Evolutionary conservation across 768 basidiomycete species (phyloP).

Genomic region (Boletellus emodensis): DNA sequence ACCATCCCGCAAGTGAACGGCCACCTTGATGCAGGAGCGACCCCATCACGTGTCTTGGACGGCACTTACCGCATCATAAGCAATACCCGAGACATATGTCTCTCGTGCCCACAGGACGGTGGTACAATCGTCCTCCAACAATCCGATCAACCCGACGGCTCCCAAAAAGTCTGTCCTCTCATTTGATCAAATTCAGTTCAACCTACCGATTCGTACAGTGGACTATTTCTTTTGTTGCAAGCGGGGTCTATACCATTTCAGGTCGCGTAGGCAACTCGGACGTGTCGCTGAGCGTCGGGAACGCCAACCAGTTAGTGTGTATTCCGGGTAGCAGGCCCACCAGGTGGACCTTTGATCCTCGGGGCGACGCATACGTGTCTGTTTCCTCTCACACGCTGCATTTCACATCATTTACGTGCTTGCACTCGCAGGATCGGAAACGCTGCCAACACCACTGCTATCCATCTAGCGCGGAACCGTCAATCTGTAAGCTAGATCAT

Average conservation of each 20-base stretch:
- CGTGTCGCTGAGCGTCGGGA: not conserved
- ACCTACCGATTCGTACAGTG: not conserved
- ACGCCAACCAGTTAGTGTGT: not conserved
- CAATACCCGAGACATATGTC: not conserved
- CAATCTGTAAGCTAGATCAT: not conserved
- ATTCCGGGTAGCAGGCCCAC: not conserved
- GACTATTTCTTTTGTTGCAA: not conserved
- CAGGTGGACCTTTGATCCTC: not conserved
- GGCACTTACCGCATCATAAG: not conserved
- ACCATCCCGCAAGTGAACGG: not conserved
- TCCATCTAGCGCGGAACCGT: not conserved
- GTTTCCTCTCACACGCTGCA: too few relatives aligned
- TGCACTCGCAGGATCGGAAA: not conserved
- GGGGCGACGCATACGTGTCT: not conserved
- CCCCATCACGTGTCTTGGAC: not conserved
- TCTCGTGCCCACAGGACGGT: not conserved
- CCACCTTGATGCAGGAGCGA: not conserved
- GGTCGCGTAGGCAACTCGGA: not conserved
- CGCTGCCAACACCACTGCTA: not conserved
- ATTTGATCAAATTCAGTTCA: too few relatives aligned
- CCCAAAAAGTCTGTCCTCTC: not conserved
- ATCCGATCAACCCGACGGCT: not conserved
- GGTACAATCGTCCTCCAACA: not conserved
- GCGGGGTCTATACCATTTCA: not conserved
- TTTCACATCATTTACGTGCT: not conserved